phyloP scores from a whole-genome alignment of 345 rosid species.

The Brassica carinata region DNA sequence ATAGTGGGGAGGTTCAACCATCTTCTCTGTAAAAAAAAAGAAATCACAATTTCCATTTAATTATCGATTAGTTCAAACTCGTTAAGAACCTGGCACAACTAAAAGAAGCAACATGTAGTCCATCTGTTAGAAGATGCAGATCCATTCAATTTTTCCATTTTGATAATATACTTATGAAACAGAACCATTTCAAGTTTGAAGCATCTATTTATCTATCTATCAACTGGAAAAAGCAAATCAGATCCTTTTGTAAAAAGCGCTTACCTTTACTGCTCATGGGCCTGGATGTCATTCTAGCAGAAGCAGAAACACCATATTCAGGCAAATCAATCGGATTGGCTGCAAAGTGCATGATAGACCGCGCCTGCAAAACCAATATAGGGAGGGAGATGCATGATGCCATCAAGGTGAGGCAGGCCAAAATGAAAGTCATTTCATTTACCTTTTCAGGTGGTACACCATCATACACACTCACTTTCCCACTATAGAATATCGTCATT shows the following conservation, averaged over 20 bases:
- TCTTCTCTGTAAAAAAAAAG: constrained; percentile 31
- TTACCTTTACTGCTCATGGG: constrained; percentile 60
- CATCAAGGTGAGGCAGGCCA: constrained; percentile 42
- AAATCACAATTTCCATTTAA: not conserved
- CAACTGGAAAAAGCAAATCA: constrained; percentile 17
- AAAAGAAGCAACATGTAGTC: not conserved
- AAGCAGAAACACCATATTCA: constrained; percentile 47
- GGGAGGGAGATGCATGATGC: constrained; percentile 38
- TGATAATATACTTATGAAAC: not conserved
- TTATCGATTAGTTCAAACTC: not conserved
- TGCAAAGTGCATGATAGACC: constrained; percentile 79
- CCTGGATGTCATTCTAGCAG: constrained; percentile 47
- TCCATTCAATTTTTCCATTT: constrained; percentile 9
- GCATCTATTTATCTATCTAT: not conserved
- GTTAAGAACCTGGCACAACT: not conserved
- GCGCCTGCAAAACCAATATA: constrained; percentile 76
- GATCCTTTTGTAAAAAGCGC: constrained; percentile 37
- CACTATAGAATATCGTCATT: constrained; percentile 92
- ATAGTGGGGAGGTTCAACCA: constrained; percentile 26
- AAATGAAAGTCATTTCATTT: constrained; percentile 43
- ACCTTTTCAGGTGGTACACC: constrained; percentile 88
- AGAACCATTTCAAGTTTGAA: constrained; percentile 23
- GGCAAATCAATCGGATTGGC: constrained; percentile 61
- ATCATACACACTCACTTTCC: constrained; percentile 89
- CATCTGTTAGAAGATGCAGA: not conserved